phyloP scores from a whole-genome alignment of 306 rosid genomes.

The Rosa lucieae region DNA sequence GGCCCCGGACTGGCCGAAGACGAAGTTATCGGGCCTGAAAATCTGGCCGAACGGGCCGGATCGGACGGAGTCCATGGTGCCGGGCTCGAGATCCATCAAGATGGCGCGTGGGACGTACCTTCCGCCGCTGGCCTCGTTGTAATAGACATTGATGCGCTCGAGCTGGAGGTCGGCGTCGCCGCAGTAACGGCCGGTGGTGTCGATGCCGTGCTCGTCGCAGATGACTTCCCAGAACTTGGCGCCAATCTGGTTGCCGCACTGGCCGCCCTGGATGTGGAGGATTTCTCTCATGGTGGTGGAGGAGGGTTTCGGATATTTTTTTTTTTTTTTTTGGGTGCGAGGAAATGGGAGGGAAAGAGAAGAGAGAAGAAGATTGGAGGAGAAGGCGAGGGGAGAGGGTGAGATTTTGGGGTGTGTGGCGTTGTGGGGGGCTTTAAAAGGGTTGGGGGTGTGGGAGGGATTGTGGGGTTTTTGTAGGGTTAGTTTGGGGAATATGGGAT shows the following conservation, averaged over 20 bases:
- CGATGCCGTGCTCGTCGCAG: slow-evolving; percentile 56
- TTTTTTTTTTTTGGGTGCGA: not conserved
- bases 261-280: slow-evolving; percentile 55
- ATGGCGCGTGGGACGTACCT: slow-evolving; percentile 54
- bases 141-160: slow-evolving; percentile 49
- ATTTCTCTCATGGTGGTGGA: slow-evolving; percentile 44
- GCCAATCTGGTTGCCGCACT: slow-evolving; percentile 57
- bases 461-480: not conserved
- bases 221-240: slow-evolving; percentile 62
- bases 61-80: slow-evolving; percentile 52
- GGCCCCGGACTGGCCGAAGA: slow-evolving; percentile 55
- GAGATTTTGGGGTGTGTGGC: not conserved
- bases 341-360: slow-evolving; percentile 1
- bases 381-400: not conserved
- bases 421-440: not conserved
- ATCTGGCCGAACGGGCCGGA: slow-evolving; percentile 49
- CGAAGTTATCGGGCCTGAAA: slow-evolving; percentile 53
- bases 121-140: slow-evolving; percentile 52
- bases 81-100: slow-evolving; percentile 60
- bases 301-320: not conserved
- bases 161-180: slow-evolving; percentile 53
- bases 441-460: not conserved
- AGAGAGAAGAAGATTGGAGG: not conserved
- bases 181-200: slow-evolving; percentile 36
- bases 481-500: not conserved